Evolutionary conservation across 2,329 filamentous ascomycete genomes (phyloP), one percentile per base, ranked within the genome.

Genomic region (Sporothrix euskadiensis): DNA sequence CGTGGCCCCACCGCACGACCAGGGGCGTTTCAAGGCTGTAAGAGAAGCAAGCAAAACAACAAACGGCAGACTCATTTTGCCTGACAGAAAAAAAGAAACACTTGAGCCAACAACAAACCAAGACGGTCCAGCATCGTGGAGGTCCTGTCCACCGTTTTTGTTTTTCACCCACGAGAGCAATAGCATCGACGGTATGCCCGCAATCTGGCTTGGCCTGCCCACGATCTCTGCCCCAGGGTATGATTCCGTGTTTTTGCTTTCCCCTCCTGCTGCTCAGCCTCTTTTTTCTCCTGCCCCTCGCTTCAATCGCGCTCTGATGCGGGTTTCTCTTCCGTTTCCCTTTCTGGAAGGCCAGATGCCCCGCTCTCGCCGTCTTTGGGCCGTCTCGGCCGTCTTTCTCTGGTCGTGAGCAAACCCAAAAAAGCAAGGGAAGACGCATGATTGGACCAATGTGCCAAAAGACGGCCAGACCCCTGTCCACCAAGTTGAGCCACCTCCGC

Each of bases 241-340:
- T 26, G 35, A 39, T 65, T 4, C n/a, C 9, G 39, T 65, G n/a
- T 44, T 8, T 12, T 65, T 65, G n/a, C 26, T 14, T 22, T 35
- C 39, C 35, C 22, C 52, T 54, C 22, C n/a, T 26, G 35, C 19
- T 65, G 8, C 35, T 65, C n/a, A n/a, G 39, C 39, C 7, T 32
- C 7, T 14, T 66, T 41, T 66, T 22, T 14, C 22, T 41, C 9
- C 61, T 41, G 30, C 61, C 10, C 41, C 22, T 32, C 9, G 32
- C 19, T 41, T 66, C 19, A 9, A n/a, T 35, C 52, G n/a, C 41
- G 49, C 19, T 10, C 52, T 30, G 12, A 19, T 5, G 12, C 16
- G 30, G 41, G 10, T 57, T 49, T 56, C 54, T 32, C n/a, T 41
- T 69, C 30, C 66, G 49, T 57, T 57, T 69, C 66, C 66, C 49